Conservation (phyloP, 2,329 filamentous ascomycete genomes). For the Myrmaecium sp. region DNA sequence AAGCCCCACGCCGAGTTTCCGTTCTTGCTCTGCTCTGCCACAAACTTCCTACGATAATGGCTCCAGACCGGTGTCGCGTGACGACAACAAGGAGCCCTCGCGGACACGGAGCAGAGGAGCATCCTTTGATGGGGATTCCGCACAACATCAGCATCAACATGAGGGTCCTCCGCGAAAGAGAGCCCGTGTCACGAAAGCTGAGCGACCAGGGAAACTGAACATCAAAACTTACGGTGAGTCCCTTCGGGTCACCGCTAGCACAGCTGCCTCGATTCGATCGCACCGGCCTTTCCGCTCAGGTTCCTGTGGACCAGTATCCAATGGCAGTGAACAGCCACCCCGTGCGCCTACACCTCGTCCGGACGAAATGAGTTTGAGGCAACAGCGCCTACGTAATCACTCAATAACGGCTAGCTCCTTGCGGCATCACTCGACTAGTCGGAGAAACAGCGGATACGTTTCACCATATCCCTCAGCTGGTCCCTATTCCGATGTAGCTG, state of each 20-base stretch:
- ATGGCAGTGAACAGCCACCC: slow-evolving; percentile 57
- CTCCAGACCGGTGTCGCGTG: slow-evolving; percentile 18
- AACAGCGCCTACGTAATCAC: slow-evolving; percentile 14
- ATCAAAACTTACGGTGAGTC: slow-evolving; percentile 64
- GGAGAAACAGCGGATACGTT: slow-evolving; percentile 11
- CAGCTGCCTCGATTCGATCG: slow-evolving; percentile 69
- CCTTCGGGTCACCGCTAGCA: slow-evolving; percentile 77
- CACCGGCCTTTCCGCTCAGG: too few species aligned
- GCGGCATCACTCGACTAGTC: slow-evolving; percentile 43
- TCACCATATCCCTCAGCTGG: slow-evolving; percentile 15
- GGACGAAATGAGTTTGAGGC: slow-evolving; percentile 19
- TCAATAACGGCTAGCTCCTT: slow-evolving; percentile 30
- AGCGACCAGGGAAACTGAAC: slow-evolving; percentile 52
- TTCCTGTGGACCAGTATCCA: too few species aligned
- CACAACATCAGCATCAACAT: slow-evolving; percentile 15
- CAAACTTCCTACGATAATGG: slow-evolving; percentile 12
- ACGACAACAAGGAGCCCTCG: slow-evolving; percentile 1
- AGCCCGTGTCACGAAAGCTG: slow-evolving; percentile 57
- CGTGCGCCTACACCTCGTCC: slow-evolving; percentile 65
- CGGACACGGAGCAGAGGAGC: slow-evolving; percentile 8
- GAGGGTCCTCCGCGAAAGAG: slow-evolving; percentile 55
- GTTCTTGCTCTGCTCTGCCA: slow-evolving; percentile 17
- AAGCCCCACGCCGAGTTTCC: slow-evolving; percentile 27
- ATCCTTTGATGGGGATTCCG: slow-evolving; percentile 6
- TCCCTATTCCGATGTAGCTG: slow-evolving; percentile 23